phyloP scores from a whole-genome alignment of 2,329 filamentous ascomycete genomes.

The Cladophialophora exuberans region DNA sequence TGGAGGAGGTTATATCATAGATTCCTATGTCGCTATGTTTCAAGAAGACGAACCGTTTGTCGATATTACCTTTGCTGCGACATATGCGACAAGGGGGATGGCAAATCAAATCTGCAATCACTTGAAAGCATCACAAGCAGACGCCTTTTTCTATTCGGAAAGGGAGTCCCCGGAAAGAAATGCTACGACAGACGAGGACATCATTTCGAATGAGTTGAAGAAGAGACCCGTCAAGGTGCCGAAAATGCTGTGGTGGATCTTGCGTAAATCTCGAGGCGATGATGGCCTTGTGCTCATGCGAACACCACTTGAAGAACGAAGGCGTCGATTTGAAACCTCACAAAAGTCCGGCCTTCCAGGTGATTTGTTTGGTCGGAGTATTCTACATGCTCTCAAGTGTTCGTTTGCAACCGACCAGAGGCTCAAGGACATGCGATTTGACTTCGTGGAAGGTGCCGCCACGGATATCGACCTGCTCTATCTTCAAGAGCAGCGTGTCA shows the following conservation, averaged over 20 bases:
- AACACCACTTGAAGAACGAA: constrained; percentile 20
- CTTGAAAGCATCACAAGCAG: constrained; percentile 2
- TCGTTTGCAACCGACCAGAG: constrained; percentile 27
- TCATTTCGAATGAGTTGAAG: constrained; percentile 10
- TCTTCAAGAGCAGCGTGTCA: constrained; percentile 7
- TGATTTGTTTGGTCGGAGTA: constrained; percentile 23
- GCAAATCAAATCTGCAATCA: constrained; percentile 29
- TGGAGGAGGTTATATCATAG: constrained; percentile 2
- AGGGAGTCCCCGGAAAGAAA: not conserved
- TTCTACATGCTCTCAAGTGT: constrained; percentile 28
- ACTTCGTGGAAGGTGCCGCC: constrained; percentile 28
- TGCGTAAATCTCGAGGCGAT: constrained; percentile 4
- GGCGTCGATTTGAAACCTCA: constrained; percentile 25
- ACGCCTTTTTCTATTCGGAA: constrained; percentile 13
- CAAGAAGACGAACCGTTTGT: constrained; percentile 22
- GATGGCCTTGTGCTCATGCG: constrained; percentile 1
- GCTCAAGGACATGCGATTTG: constrained; percentile 22
- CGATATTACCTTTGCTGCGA: constrained; percentile 25
- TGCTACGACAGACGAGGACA: constrained; percentile 5
- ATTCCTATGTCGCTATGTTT: constrained; percentile 31
- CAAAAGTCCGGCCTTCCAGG: not conserved
- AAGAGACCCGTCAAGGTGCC: constrained; percentile 7
- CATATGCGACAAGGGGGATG: constrained; percentile 14
- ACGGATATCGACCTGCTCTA: constrained; percentile 27
- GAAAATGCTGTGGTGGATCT: constrained; percentile 15